Evolutionary conservation across 331 rosid genomes (phyloP), one percentile per base, ranked within the genome.

Genomic region (Prunus yedoensis): DNA sequence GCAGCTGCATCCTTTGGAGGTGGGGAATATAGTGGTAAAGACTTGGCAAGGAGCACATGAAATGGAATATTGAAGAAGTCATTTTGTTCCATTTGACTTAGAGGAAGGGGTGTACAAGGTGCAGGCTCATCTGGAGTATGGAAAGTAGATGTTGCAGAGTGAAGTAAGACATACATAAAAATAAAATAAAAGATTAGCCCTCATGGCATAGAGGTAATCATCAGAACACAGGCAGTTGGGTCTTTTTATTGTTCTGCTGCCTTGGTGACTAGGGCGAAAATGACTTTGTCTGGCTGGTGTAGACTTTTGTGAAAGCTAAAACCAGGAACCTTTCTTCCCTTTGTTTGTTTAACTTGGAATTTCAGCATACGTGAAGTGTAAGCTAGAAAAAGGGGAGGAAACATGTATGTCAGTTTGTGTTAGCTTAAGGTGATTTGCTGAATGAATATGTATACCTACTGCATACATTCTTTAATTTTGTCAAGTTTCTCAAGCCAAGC

Each of bases 31-130:
- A 74, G 88, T 21, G 88, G 89, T 32, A 82, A 89, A 64, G 98
- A 93, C 77, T 86, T 93, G 66, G 89, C 94, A 69, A 81, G 89
- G 78, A 85, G 71, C 84, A 79, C 87, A 3, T 93, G 82, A 88
- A 58, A 56, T 10, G 16, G n/a, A 27, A 70, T 38, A 10, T 3
- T n/a, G 1, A 51, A 13, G 41, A 12, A 18, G 49, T 8, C 23
- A 28, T 49, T 41, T 16, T 58, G 64, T 56, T 30, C 7, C 56
- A 46, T 27, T 32, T 71, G 66, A 72, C 66, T 60, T 18, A 21
- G n/a, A 57, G 78, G 61, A 64, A 79, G 20, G 56, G 18, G 27
- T 50, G 52, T 32, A 52, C 73, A 46, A 67, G 83, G 71, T 88
- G 63, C 77, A 63, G 78, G 74, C 65, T 52, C 58, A 16, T 82